Evolutionary conservation across 148 eudicot species (phyloP), one percentile per base, ranked within the genome.

Genomic region (Dianthus caryophyllus): DNA sequence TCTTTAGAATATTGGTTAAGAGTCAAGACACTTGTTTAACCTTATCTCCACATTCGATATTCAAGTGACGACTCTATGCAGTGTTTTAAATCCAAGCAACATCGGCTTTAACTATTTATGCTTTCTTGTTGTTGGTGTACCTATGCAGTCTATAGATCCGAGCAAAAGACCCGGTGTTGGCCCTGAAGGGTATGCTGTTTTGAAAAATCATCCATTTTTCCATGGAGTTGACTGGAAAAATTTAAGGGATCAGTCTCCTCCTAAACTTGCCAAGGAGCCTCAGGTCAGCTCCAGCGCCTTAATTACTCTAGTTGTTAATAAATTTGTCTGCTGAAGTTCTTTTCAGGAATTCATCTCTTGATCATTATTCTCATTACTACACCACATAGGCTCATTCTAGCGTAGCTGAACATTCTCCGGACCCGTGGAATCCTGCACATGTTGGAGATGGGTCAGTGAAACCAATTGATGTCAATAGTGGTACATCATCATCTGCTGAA

Each of bases 121-220:
- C 27, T 66, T 36, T 29, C 21, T 39, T 38, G 17, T 61, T 36
- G 10, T 56, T 62, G 56, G 24, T 20, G 56, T 58, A 64, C 17
- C 74, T 65, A 59, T 73, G 57, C 84, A 94, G 99, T 88, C 91
- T 73, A 80, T 73, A 36, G 97, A 94, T 70, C 97, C 99, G 24
- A 78, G 87, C 81, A 84, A 81, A 79, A 80, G 99, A 75, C 99
- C 96, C 41, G 99, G 99, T 63, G 97, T 96, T 78, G 97, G 99
- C 67, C 96, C 78, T 36, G 88, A 84, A 60, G 97, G 99, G 53
- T 94, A 94, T 79, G 77, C 76, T 61, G 71, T 83, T 2, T 88
- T 94, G 14, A 94, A 90, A 79, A 71, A 48, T 18, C 99, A 90
- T 79, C 85, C 96, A 25, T 94, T 94, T 75, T 94, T 94, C 33